These are phyloP conservation scores for Passiflora organensis DNA, from an alignment of 345 rosid species.

Conservation along the genomic window DNA sequence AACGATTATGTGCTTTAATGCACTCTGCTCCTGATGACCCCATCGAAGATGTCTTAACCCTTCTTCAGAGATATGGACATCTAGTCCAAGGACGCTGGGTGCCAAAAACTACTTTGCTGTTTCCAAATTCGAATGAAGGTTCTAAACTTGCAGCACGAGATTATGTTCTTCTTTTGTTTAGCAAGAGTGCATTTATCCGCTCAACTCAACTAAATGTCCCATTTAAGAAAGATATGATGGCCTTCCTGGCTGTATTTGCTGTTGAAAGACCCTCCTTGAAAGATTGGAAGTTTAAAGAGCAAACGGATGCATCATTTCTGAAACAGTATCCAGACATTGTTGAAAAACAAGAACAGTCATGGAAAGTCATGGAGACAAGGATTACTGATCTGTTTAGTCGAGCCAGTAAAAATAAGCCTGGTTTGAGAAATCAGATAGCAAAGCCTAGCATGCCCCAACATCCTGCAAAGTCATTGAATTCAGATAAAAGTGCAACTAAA, in stretches of 20 bases:
- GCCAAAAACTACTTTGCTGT: slow-evolving; percentile 46
- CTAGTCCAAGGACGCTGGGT: slow-evolving; percentile 91
- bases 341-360: slow-evolving; percentile 31
- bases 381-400: slow-evolving; percentile 9
- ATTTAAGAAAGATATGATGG: slow-evolving; percentile 20
- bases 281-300: slow-evolving; percentile 57
- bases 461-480: slow-evolving; percentile 36
- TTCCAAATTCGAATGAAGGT: slow-evolving; percentile 10
- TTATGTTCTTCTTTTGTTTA: slow-evolving; percentile 47
- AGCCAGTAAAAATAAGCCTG: slow-evolving; percentile 30
- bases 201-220: slow-evolving; percentile 18
- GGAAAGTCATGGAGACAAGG: slow-evolving; percentile 25
- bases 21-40: slow-evolving; percentile 50
- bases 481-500: slow-evolving; percentile 37
- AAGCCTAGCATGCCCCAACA: slow-evolving; percentile 25
- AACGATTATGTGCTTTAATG: slow-evolving; percentile 57
- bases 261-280: slow-evolving; percentile 40
- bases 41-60: slow-evolving; percentile 42
- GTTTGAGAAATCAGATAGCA: slow-evolving; percentile 22
- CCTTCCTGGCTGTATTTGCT: slow-evolving; percentile 37
- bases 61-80: slow-evolving; percentile 50
- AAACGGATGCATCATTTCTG: slow-evolving; percentile 35
- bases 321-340: slow-evolving; percentile 44
- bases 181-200: slow-evolving; percentile 32
- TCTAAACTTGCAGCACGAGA: slow-evolving; percentile 40